Base-by-base conservation (phyloP, 495 filamentous ascomycete genomes). In the Podospora fimiseda region DNA sequence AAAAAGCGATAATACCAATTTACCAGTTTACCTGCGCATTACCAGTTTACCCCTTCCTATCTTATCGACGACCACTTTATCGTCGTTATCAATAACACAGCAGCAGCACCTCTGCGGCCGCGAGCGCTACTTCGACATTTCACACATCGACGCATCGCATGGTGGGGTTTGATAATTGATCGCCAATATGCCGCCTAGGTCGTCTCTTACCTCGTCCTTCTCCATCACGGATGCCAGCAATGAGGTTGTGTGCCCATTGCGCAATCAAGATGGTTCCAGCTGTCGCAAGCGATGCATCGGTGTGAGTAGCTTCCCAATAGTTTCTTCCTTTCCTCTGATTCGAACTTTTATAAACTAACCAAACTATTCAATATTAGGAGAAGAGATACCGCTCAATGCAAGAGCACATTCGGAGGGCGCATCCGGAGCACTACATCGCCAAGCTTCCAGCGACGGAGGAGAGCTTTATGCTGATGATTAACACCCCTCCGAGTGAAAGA, bases 301-400 rank as follows among this genome's bases (percentile, higher is more conserved):
- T 70, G 93, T 97, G 75, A 88, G 92, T 88, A 53, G 49, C n/a
- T 52, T 53, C 48, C 52, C 48, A 58, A 43, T 58, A n/a, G n/a
- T 43, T 22, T 43, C 51, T 46, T 42, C 20, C 51, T 46, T 50
- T 51, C 48, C 50, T 55, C 51, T 51, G 55, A 60, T 52, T 51
- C 55, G 40, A 57, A 50, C 51, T 50, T 23, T 22, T 27, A n/a
- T 40, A 39, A 50, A 51, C 40, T 47, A 48, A 36, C 20, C 33
- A 7, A 7, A 43, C 20, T 23, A 2, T 18, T 36, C 19, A 36
- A 46, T 30, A 55, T 41, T 71, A 96, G 90, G 90, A 96, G 74
- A 95, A 96, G 72, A 85, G 90, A 62, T 98, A 90, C 77, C 91
- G 93, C 65, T 96, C 92, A 47, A 98, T 98, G 88, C 94, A 96